These are phyloP conservation scores for Amanita exitialis DNA, from an alignment of 768 basidiomycete species.

Conservation along the genomic window DNA sequence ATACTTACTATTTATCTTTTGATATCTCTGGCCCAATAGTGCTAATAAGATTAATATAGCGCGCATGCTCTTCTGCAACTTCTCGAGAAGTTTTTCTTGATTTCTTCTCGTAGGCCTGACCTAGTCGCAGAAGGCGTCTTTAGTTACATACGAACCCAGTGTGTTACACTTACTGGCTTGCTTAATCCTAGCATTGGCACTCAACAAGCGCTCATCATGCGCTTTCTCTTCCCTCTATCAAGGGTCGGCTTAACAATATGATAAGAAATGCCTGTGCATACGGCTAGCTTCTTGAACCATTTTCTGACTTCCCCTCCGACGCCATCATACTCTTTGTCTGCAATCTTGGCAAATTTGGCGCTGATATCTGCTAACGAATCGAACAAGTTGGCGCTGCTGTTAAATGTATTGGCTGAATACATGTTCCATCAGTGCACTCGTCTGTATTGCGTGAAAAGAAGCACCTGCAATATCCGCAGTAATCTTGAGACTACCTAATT, in stretches of 20 bases:
- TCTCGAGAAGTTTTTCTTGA: slow-evolving; percentile 64
- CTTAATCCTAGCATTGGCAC: slow-evolving; percentile 64
- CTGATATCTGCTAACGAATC: slow-evolving; percentile 66
- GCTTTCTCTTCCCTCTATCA: slow-evolving; percentile 69
- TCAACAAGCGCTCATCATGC: slow-evolving; percentile 62
- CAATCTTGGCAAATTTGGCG: slow-evolving; percentile 62
- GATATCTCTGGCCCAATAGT: slow-evolving; percentile 69
- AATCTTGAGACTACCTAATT: slow-evolving; percentile 50
- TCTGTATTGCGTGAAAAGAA: slow-evolving; percentile 12
- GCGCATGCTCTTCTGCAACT: slow-evolving; percentile 62
- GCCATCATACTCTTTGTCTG: slow-evolving; percentile 61
- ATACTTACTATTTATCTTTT: slow-evolving; percentile 66
- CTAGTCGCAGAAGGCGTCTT: slow-evolving; percentile 21
- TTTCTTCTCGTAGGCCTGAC: slow-evolving; percentile 69
- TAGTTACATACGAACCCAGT: not conserved
- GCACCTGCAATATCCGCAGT: slow-evolving; percentile 56
- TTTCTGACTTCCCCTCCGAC: slow-evolving; percentile 67
- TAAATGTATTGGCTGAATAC: slow-evolving; percentile 44
- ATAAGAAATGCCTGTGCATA: slow-evolving; percentile 23
- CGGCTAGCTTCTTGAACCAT: slow-evolving; percentile 79
- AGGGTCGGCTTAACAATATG: not conserved
- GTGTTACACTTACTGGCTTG: slow-evolving; percentile 44
- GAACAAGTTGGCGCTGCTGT: slow-evolving; percentile 52
- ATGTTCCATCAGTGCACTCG: not conserved
- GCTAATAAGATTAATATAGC: slow-evolving; percentile 67